phyloP scores from a whole-genome alignment of 805 yeast species.

The Yamadazyma endophytica region DNA sequence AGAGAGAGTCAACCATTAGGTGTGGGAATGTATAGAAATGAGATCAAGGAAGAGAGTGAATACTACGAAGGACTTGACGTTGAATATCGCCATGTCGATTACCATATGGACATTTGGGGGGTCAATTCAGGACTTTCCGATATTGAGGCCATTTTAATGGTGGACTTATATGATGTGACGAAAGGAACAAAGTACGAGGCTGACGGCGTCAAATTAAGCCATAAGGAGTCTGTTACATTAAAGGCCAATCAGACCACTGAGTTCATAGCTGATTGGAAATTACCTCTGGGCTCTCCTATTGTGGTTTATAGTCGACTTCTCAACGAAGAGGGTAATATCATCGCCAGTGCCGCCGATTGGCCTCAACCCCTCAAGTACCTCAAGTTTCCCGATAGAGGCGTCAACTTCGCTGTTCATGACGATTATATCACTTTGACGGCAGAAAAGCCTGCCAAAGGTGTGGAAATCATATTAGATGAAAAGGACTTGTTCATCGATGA shows the following conservation, averaged over 20 bases:
- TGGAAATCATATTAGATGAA: slow-evolving; percentile 22
- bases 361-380: slow-evolving; percentile 46
- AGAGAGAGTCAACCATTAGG: slow-evolving; percentile 34
- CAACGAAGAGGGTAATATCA: slow-evolving; percentile 11
- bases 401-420: slow-evolving; percentile 17
- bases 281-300: background rate
- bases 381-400: slow-evolving; percentile 23
- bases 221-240: slow-evolving; percentile 11
- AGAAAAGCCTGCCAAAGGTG: slow-evolving; percentile 42
- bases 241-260: slow-evolving; percentile 29
- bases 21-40: slow-evolving; percentile 31
- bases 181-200: slow-evolving; percentile 28
- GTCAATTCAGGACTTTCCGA: slow-evolving; percentile 24
- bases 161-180: slow-evolving; percentile 25
- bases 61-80: slow-evolving; percentile 2
- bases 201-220: slow-evolving; percentile 8
- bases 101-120: slow-evolving; percentile 39
- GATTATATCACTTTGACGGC: slow-evolving; percentile 25
- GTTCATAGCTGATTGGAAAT: no score
- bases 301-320: background rate
- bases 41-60: slow-evolving; percentile 3
- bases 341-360: slow-evolving; percentile 42
- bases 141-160: slow-evolving; percentile 17
- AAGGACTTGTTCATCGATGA: slow-evolving; percentile 29
- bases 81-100: slow-evolving; percentile 21